These are phyloP conservation scores for Immersiporthe knoxdaviesiana DNA, from an alignment of 2,329 filamentous ascomycete species.

Conservation along the genomic window DNA sequence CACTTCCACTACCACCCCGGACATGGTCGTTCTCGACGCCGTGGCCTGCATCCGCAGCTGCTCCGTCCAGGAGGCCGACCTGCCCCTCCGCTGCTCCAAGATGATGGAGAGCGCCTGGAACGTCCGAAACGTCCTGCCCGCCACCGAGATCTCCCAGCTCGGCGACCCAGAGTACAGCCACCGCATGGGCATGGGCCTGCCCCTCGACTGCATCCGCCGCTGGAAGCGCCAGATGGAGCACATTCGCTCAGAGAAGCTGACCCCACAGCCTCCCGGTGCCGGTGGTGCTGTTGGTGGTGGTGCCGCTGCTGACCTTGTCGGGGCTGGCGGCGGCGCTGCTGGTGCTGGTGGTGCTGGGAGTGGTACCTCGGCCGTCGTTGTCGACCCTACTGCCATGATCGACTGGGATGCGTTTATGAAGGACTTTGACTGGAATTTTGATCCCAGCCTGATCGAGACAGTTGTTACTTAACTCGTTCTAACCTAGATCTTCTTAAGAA, in stretches of 20 bases:
- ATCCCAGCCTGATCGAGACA: constrained; percentile 26
- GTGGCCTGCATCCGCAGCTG: constrained; percentile 46
- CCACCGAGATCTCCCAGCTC: constrained; percentile 41
- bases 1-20: constrained; percentile 18
- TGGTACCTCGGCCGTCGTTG: constrained; percentile 14
- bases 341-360: constrained; percentile 4
- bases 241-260: constrained; percentile 37
- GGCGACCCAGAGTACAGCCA: constrained; percentile 47
- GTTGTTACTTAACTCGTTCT: constrained; percentile 18
- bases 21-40: constrained; percentile 31
- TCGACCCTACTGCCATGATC: constrained; percentile 48
- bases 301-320: neutral
- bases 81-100: constrained; percentile 48
- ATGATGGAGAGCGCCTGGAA: constrained; percentile 56
- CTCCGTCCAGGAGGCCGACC: constrained; percentile 53
- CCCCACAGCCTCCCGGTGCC: constrained; percentile 23
- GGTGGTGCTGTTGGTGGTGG: neutral
- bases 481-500: no score
- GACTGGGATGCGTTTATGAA: constrained; percentile 57
- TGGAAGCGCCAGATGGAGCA: constrained; percentile 50
- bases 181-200: constrained; percentile 53
- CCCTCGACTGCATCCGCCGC: constrained; percentile 53
- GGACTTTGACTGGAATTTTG: constrained; percentile 52
- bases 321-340: neutral
- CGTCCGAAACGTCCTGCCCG: constrained; percentile 43